Base-by-base conservation (phyloP, 2,329 filamentous ascomycete species). In the Penicillium sp. region DNA sequence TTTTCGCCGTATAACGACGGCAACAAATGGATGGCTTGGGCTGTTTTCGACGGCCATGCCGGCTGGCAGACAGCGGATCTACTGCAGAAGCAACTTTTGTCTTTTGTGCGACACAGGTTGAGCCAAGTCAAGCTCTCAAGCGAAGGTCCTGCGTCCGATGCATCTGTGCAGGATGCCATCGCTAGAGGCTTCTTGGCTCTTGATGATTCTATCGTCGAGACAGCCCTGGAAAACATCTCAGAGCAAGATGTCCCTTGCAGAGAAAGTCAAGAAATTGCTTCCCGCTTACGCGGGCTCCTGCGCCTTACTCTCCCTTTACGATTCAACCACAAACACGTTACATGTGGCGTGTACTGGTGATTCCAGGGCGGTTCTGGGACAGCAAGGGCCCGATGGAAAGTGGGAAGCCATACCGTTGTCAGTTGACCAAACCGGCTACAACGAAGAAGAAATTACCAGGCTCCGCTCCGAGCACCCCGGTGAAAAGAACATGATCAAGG, bases 291-390 rank as follows among this genome's bases (percentile, higher is more conserved):
- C 77, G 1, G 85, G 85, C 5, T 86, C 83, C 4, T 88, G 84
- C 57, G 85, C 85, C 10, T 71, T 88, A 1, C 72, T 89, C 1
- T 77, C 84, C 0, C 69, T 87, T 1, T 87, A 82, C 62, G 84
- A 89, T 54, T 76, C 82, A 0, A 51, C 60, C 0, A 73, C 74
- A 1, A 74, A 74, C 5, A 80, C 73, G 0, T 69, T 89, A 0
- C 80, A 81, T 22, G 83, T 87, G 2, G 86, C 86, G 0, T 85
- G 83, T 55, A 81, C 81, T 0, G 87, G 87, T 0, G 86, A 89
- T 69, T 88, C 83, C 0, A 78, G 85, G 31, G 85, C 85, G 10
- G 83, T 88, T 0, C 74, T 88, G 0, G 86, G 85, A 1, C 58
- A 61, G 27, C 52, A 57, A 49, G 11, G 31, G 0, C n/a, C 55